These are phyloP conservation scores for Flammula alnicola DNA, from an alignment of 1,284 basidiomycete species.

Conservation along the genomic window DNA sequence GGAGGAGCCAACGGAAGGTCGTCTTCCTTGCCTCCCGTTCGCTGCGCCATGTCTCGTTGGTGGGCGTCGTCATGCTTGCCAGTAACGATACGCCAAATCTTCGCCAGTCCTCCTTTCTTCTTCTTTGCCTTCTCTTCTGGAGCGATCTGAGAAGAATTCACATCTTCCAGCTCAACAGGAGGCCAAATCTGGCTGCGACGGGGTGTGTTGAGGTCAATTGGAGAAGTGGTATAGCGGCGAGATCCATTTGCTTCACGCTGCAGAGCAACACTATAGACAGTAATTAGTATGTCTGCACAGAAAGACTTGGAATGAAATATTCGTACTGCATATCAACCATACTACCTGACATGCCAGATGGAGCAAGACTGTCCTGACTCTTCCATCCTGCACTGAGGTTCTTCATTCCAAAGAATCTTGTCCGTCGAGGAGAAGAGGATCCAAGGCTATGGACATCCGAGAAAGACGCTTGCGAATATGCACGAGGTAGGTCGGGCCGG, in stretches of 20 bases:
- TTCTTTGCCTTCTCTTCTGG: constrained; percentile 57
- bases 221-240: constrained; percentile 40
- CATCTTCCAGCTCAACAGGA: constrained; percentile 41
- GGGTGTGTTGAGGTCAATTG: constrained; percentile 49
- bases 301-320: constrained; percentile 9
- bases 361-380: constrained; percentile 78
- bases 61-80: constrained; percentile 52
- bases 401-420: constrained; percentile 83
- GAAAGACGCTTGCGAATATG: constrained; percentile 77
- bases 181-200: constrained; percentile 63
- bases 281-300: constrained; percentile 15
- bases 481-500: constrained; percentile 60
- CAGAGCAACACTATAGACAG: constrained; percentile 63
- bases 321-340: constrained; percentile 96
- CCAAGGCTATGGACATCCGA: constrained; percentile 76
- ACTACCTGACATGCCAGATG: constrained; percentile 79
- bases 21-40: constrained; percentile 58
- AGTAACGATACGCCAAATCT: constrained; percentile 82
- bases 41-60: constrained; percentile 40
- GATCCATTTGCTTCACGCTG: constrained; percentile 61
- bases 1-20: constrained; percentile 81
- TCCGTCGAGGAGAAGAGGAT: constrained; percentile 67
- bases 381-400: constrained; percentile 77
- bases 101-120: constrained; percentile 82
- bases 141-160: constrained; percentile 27